Evolutionary conservation across 495 filamentous ascomycete species (phyloP), one percentile per base, ranked within the genome.

Genomic region (Apodospora peruviana): DNA sequence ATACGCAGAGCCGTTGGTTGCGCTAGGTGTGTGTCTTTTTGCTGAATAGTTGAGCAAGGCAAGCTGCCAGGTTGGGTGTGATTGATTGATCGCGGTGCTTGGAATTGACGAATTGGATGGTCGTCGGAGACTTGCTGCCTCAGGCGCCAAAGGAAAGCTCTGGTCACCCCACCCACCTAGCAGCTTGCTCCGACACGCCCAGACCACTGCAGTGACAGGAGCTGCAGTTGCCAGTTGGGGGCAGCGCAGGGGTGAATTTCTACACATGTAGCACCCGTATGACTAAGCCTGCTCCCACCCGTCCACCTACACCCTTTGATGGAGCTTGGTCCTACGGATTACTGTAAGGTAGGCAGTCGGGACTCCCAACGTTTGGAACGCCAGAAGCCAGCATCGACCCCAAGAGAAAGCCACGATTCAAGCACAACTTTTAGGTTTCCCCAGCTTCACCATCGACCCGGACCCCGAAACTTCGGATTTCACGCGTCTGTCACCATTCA

Each of bases 1-100:
- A 25, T 58, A 65, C 59, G 43, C 58, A 40, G 57, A 57, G 52
- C 51, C 58, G 44, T 45, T 16, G 29, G 16, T 8, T n/a, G n/a
- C 23, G 22, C 17, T 48, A 48, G 32, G 37, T 50, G 29, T 32
- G 47, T 47, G n/a, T 50, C 34, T 49, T 24, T 53, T 37, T 45
- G 32, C 43, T 24, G 36, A 22, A 41, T 23, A 16, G 25, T 38
- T 50, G 45, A 37, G 48, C 19, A 34, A 45, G 50, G 47, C 50
- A 21, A n/a, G 47, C 36, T 49, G 39, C 56, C n/a, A n/a, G n/a
- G n/a, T n/a, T 53, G 18, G 32, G 24, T 24, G 19, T 5, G 21
- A 24, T 41, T 19, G 23, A 40, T 20, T 19, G 48, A 45, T 45
- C 41, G 42, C 29, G 17, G 24, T 18, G 7, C 36, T 36, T 18